A percentile compares a stretch with the other conserved stretches of the same genome.
These are phyloP conservation scores for Dipteronia dyeriana DNA, from an alignment of 345 rosid species.

Conservation along the genomic window DNA sequence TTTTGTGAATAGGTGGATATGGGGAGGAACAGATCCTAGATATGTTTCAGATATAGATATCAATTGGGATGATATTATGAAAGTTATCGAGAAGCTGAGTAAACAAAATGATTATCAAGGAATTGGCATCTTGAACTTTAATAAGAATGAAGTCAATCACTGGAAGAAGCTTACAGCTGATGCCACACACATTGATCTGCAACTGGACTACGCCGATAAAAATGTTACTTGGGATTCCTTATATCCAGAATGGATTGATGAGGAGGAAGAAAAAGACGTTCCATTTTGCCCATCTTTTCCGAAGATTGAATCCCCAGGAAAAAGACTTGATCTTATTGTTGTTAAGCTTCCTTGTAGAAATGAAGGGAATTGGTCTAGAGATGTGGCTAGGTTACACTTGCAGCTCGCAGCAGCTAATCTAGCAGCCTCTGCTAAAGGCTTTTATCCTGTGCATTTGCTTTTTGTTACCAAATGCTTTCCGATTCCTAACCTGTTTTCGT, in stretches of 20 bases:
- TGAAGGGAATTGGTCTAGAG: constrained; percentile 90
- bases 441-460: constrained; percentile 67
- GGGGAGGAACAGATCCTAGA: constrained; percentile 61
- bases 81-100: constrained; percentile 44
- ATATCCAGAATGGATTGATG: constrained; percentile 97
- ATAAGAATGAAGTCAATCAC: constrained; percentile 50
- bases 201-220: constrained; percentile 45
- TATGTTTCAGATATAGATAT: constrained; percentile 56
- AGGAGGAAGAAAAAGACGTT: constrained; percentile 85
- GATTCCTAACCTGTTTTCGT: constrained; percentile 74
- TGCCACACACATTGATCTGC: constrained; percentile 44
- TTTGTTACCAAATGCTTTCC: constrained; percentile 74
- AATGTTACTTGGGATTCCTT: constrained; percentile 80
- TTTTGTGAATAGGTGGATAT: constrained; percentile 64
- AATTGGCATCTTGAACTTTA: constrained; percentile 79
- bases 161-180: constrained; percentile 67
- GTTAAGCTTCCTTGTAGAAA: constrained; percentile 93
- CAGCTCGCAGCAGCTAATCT: constrained; percentile 84
- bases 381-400: constrained; percentile 78
- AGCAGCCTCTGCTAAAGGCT: constrained; percentile 70
- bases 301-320: constrained; percentile 59
- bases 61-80: constrained; percentile 72
- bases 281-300: constrained; percentile 79
- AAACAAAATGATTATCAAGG: constrained; percentile 47
- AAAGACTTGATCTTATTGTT: constrained; percentile 64